A percentile compares a stretch with the other conserved stretches of the same genome.
Conservation (phyloP, 2,329 filamentous ascomycete species). For the Didymella exigua region DNA sequence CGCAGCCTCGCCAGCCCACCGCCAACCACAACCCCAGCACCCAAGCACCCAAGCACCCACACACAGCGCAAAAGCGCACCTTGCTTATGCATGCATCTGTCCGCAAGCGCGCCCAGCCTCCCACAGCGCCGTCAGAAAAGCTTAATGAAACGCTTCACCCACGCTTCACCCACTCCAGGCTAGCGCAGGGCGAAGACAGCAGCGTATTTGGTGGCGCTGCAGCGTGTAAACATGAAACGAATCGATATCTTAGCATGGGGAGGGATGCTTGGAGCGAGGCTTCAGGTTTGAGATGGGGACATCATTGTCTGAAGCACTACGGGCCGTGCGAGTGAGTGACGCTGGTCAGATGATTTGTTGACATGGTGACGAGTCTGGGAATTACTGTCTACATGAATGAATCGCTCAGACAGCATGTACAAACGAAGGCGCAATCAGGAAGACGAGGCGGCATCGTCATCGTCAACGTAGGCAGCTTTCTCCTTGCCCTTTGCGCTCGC, state of each 20-base stretch:
- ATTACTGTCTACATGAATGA: neutral
- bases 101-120: too few species aligned
- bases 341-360: too few species aligned
- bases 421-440: neutral
- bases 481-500: slow-evolving; percentile 28
- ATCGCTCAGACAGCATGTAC: too few species aligned
- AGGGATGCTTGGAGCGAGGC: neutral
- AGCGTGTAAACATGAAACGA: slow-evolving; percentile 10
- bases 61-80: neutral
- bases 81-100: too few species aligned
- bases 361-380: too few species aligned
- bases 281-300: too few species aligned
- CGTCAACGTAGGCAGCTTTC: neutral
- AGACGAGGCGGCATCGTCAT: neutral
- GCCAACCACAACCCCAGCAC: neutral
- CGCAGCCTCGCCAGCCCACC: neutral
- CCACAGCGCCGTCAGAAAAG: slow-evolving; percentile 17
- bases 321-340: too few species aligned
- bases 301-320: too few species aligned
- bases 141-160: slow-evolving; percentile 16
- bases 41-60: neutral
- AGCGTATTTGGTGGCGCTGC: neutral
- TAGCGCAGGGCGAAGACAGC: neutral
- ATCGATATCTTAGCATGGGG: slow-evolving; percentile 12
- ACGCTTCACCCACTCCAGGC: neutral